phyloP scores from a whole-genome alignment of 805 yeast genomes.

The Metschnikowia similis region DNA sequence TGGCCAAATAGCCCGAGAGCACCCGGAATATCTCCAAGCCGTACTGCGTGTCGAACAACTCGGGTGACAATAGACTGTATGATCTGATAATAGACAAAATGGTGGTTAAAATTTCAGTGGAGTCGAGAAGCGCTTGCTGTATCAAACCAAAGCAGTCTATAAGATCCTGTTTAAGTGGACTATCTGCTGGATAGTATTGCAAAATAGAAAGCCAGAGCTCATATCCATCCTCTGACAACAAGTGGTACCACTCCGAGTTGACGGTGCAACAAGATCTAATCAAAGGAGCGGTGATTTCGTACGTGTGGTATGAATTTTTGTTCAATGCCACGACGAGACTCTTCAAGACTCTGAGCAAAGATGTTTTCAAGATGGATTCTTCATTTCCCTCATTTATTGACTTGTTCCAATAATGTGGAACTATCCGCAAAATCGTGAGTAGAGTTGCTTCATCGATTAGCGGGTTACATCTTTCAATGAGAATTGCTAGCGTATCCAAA shows the following conservation, averaged over 20 bases:
- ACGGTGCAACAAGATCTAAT: conserved; percentile 59
- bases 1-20: conserved; percentile 50
- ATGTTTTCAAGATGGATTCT: conserved; percentile 37
- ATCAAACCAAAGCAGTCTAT: conserved; percentile 47
- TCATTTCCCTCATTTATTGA: conserved; percentile 38
- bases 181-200: conserved; percentile 51
- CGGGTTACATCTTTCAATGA: conserved; percentile 65
- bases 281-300: conserved; percentile 62
- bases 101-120: conserved; percentile 71
- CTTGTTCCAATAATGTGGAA: conserved; percentile 77
- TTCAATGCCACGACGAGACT: conserved; percentile 56
- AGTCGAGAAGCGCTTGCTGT: conserved; percentile 55
- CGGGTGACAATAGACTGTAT: conserved; percentile 50
- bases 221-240: conserved; percentile 79
- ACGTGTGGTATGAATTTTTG: conserved; percentile 42
- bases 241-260: conserved; percentile 36
- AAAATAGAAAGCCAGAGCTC: conserved; percentile 76
- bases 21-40: conserved; percentile 44
- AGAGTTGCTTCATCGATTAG: conserved; percentile 50
- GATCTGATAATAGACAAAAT: conserved; percentile 60
- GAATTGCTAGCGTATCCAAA: conserved; percentile 59
- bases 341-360: conserved; percentile 49
- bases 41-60: conserved; percentile 31
- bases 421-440: conserved; percentile 44
- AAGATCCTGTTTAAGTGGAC: conserved; percentile 34